Evolutionary conservation across 805 yeast species (phyloP), one percentile per base, ranked within the genome.

Genomic region (Pichia insulana): DNA sequence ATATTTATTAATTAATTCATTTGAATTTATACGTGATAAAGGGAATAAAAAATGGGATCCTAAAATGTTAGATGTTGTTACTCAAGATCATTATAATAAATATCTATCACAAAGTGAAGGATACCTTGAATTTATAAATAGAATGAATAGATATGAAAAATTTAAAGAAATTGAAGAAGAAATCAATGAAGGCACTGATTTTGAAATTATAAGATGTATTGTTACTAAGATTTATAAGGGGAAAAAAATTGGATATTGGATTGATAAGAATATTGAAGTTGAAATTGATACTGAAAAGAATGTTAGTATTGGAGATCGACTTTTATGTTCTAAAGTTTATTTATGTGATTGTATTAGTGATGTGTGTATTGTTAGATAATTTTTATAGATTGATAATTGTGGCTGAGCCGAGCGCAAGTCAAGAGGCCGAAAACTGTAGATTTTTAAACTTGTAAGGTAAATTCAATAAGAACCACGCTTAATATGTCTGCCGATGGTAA

Each of bases 201-300:
- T 10, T 20, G 20, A 32, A 18, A 52, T 67, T 18, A 60, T 65
- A 48, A 61, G 69, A 42, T 75, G 82, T 52, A 54, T 68, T 3
- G 50, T 77, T n/a, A 61, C 69, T 3, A 65, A 67, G 11, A 55
- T 61, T 9, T 55, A 50, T 13, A 34, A 47, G 5, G 47, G 56
- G 2, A 55, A 50, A 2, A 36, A 70, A 1, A 64, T 64, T n/a
- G 58, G 57, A 32, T 80, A 63, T 51, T 76, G 82, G 47, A 49
- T 56, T 40, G 76, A 74, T 26, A 54, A 71, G 27, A 71, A 66
- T 18, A 50, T 71, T 11, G 73, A 68, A 41, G 73, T 75, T 17
- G 73, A 71, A 42, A 49, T 50, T 34, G 56, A 48, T 15, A 36
- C 34, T 3, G 40, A 33, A 6, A 22, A 30, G 6, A 39, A 32